Evolutionary conservation across 441 rosid genomes (phyloP).

Genomic region (Omphalea diandra): DNA sequence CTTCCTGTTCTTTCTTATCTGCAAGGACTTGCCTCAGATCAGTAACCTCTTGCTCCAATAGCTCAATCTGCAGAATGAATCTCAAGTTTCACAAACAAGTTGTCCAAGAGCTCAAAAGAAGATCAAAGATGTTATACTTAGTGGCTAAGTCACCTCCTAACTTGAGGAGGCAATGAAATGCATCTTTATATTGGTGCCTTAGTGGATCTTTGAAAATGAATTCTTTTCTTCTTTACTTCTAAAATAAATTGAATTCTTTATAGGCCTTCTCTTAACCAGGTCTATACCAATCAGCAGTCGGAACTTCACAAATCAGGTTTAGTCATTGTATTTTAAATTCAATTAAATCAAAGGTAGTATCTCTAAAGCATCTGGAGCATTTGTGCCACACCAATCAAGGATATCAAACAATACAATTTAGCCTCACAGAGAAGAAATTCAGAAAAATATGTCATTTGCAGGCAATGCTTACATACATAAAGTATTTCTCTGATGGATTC

Average conservation of each 20-base stretch:
- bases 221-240: not conserved
- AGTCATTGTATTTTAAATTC: not conserved
- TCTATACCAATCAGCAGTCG: not conserved
- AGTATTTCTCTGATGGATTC: no score
- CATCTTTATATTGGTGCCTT: not conserved
- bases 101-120: conserved; percentile 14
- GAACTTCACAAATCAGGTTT: not conserved
- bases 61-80: conserved; percentile 64
- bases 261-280: conserved; percentile 2
- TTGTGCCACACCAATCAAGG: no score
- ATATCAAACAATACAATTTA: not conserved
- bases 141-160: not conserved
- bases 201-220: not conserved
- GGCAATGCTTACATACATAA: not conserved
- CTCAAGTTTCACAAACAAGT: conserved; percentile 22
- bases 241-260: not conserved
- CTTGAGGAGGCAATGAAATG: conserved; percentile 11
- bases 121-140: not conserved
- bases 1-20: conserved; percentile 98
- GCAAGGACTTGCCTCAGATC: conserved; percentile 65
- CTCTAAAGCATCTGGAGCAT: not conserved
- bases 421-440: not conserved
- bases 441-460: no score
- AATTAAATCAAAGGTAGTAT: not conserved
- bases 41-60: conserved; percentile 69